Base-by-base conservation (phyloP, 257 asterid genomes). In the Leonotis leonurus region DNA sequence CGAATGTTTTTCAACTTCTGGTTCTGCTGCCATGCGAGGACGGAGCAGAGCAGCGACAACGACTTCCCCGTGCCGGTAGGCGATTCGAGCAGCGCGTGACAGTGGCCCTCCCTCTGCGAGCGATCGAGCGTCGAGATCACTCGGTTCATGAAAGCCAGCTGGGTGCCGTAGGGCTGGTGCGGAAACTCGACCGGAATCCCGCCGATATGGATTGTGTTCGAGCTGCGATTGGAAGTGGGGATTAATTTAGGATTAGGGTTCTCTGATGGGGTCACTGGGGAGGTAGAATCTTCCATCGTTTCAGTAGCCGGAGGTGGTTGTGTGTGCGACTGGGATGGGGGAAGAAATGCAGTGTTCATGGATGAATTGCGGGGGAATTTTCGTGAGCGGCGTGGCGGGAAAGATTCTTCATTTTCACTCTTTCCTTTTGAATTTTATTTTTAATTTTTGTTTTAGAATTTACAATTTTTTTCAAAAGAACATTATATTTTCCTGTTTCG, bases 11-110 rank as follows among this genome's bases (percentile, higher is more conserved):
- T 89, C 51, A 32, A 32, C 50, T 75, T 85, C 70, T 52, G 81
- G 46, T 72, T 79, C 75, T 82, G 89, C 73, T 92, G 99, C 99
- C 99, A 92, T 51, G 97, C 97, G 14, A 92, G 79, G 11, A 78
- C 58, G 3, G 99, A 87, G 77, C 99, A 92, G 9, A 92, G 97
- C 54, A 92, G 83, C 27, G 99, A 89, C 2, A 89, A 85, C 2
- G 99, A 73, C 62, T 92, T 92, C 14, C 99, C 99, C 0, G 99
- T 92, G n/a, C 99, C 99, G 5, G 99, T 92, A 1, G 99, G 99
- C 12, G 97, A 92, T 66, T 92, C 97, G 17, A 92, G 97, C 65
- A 92, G 77, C 67, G 99, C 97, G 73, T 92, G 94, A 68, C 82
- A 77, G 48, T 71, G 85, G 4, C 96, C 91, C 0, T 92, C 99